These are phyloP conservation scores for Yamadazyma dushanensis DNA, from an alignment of 1,139 yeast species.

Conservation along the genomic window DNA sequence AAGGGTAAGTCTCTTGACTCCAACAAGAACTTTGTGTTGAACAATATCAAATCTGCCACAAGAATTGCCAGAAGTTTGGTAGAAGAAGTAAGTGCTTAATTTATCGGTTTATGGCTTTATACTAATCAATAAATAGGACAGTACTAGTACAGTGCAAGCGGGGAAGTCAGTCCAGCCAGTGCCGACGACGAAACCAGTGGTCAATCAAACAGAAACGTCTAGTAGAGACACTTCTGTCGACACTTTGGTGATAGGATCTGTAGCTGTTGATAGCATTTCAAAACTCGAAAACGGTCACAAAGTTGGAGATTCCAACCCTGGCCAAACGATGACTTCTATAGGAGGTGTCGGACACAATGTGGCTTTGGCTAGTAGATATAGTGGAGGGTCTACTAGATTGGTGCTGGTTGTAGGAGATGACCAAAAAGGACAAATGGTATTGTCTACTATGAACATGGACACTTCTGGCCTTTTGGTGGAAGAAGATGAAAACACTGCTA, in stretches of 20 bases:
- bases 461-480: constrained; percentile 38
- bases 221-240: no score
- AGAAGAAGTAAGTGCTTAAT: constrained; percentile 25
- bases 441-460: constrained; percentile 34
- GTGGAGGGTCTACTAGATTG: constrained; percentile 36
- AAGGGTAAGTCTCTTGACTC: constrained; percentile 69
- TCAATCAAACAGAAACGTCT: no score
- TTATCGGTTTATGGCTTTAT: not conserved
- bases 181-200: no score
- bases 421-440: constrained; percentile 47
- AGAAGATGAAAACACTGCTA: constrained; percentile 50
- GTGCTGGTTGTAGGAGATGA: constrained; percentile 66
- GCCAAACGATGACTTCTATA: constrained; percentile 51
- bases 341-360: constrained; percentile 90
- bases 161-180: constrained; percentile 1
- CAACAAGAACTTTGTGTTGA: constrained; percentile 73
- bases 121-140: constrained; percentile 9
- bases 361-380: constrained; percentile 50
- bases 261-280: constrained; percentile 74
- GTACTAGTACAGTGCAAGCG: no score
- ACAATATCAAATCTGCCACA: constrained; percentile 72
- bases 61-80: constrained; percentile 60
- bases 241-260: constrained; percentile 64
- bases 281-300: constrained; percentile 29
- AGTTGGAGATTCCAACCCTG: constrained; percentile 74